Evolutionary conservation across 768 basidiomycete genomes (phyloP).

Genomic region (Cyathus striatus): DNA sequence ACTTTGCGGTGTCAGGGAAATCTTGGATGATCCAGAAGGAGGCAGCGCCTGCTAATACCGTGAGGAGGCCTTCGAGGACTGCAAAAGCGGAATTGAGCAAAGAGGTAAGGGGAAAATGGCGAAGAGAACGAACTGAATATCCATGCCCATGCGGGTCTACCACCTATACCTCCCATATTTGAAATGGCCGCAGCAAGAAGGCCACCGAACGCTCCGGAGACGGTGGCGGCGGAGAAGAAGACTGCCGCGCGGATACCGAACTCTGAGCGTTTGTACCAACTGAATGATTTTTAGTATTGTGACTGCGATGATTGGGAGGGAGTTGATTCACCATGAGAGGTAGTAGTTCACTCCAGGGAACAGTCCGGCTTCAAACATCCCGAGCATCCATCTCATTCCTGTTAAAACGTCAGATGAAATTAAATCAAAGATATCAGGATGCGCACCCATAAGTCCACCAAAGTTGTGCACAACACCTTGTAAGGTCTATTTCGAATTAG

Average conservation of each 20-base stretch:
- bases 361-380: constrained; percentile 69
- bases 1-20: constrained; percentile 78
- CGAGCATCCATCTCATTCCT: constrained; percentile 72
- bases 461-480: constrained; percentile 71
- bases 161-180: constrained; percentile 66
- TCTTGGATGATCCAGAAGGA: constrained; percentile 81
- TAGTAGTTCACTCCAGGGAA: constrained; percentile 66
- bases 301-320: neutral
- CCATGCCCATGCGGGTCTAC: constrained; percentile 66
- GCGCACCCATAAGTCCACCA: constrained; percentile 60
- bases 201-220: constrained; percentile 80
- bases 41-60: constrained; percentile 55
- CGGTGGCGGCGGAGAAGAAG: constrained; percentile 76
- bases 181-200: constrained; percentile 67
- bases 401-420: constrained; percentile 1
- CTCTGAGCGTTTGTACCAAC: constrained; percentile 65
- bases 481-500: constrained; percentile 58
- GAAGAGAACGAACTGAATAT: constrained; percentile 51
- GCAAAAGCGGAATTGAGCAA: constrained; percentile 1
- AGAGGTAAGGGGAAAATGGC: neutral
- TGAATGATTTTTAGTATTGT: constrained; percentile 8
- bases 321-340: constrained; percentile 54
- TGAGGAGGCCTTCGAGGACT: constrained; percentile 63
- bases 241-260: constrained; percentile 63
- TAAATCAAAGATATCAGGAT: neutral